Conservation (phyloP, 352 stramenopile genomes). For the Phytophthora gonapodyides region DNA sequence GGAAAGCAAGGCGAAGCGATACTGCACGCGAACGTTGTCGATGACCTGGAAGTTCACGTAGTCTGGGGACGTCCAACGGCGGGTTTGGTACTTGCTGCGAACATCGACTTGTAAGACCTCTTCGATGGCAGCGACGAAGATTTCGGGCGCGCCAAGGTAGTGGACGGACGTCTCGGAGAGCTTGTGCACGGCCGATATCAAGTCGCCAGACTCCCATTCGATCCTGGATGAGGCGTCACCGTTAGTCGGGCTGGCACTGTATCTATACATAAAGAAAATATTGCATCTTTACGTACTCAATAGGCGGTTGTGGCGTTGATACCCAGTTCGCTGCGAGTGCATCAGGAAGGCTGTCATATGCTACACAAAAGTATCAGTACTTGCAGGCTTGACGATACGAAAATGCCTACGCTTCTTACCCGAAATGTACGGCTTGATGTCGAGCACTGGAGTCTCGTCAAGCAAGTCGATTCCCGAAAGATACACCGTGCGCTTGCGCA, state of each 20-base stretch:
- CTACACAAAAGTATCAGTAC: conserved; percentile 18
- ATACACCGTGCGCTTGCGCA: conserved; percentile 58
- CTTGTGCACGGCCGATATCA: conserved; percentile 32
- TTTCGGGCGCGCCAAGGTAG: conserved; percentile 37
- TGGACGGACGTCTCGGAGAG: conserved; percentile 50
- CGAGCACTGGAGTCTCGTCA: conserved; percentile 96
- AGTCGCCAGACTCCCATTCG: conserved; percentile 43
- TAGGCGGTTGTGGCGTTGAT: conserved; percentile 36
- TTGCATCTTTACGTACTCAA: conserved; percentile 38
- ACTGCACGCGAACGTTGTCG: conserved; percentile 61
- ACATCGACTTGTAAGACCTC: conserved; percentile 76
- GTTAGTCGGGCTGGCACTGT: no score
- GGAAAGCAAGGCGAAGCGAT: conserved; percentile 39
- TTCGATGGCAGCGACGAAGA: conserved; percentile 56
- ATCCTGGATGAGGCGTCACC: conserved; percentile 30
- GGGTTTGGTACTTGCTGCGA: conserved; percentile 77
- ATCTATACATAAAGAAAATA: no score
- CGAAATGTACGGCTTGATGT: conserved; percentile 98
- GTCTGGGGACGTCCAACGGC: conserved; percentile 41
- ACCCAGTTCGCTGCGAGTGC: conserved; percentile 51
- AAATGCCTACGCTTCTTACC: conserved; percentile 34
- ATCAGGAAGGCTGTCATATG: conserved; percentile 57
- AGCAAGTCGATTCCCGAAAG: conserved; percentile 93
- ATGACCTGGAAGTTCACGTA: conserved; percentile 54
- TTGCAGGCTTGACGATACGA: neutral